Base-by-base conservation (phyloP, 192 early-diverging fungal species). In the Cetraspora pellucida region DNA sequence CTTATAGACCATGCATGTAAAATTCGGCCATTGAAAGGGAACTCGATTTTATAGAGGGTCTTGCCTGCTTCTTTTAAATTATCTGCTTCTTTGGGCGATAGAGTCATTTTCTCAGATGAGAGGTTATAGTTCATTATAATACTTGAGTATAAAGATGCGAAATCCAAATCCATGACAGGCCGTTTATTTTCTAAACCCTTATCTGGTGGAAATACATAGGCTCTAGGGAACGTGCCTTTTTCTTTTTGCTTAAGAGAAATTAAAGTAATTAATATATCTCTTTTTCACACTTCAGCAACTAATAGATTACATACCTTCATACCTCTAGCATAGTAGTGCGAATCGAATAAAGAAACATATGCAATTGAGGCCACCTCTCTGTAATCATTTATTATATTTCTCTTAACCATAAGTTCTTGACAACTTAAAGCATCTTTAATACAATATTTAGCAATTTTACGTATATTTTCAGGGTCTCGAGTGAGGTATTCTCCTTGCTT, bases 101-200 rank as follows among this genome's bases (percentile, higher is more conserved):
- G 27, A 50, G 47, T 70, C 19, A 70, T 70, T 54, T 52, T 71
- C 11, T 71, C 49, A 6, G 50, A 49, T 0, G n/a, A 71, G 31
- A 71, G 49, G 25, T 71, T 71, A 17, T 71, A 71, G 0, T 45
- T 71, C 69, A 71, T 71, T 1, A 71, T 71, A 71, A 71, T 45
- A 27, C 69, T 71, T 1, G 25, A 49, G 14, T 71, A 71, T 49
- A 71, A 16, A 7, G 69, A 71, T 23, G 50, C 69, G 28, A 71
- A 71, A 14, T 71, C 47, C 27, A 71, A 71, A 14, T 49, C 69
- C 2, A 49, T 71, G 27, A 71, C 27, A 11, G 69, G 69, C 2
- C 27, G n/a, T 71, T 23, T 71, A 27, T 50, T 71, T 71, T 71
- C 50, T 16, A 71, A 10, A 49, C 69, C 49, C 16, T 71, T 71